Conservation (phyloP, 2,329 filamentous ascomycete genomes). For the Exophiala xenobiotica region DNA sequence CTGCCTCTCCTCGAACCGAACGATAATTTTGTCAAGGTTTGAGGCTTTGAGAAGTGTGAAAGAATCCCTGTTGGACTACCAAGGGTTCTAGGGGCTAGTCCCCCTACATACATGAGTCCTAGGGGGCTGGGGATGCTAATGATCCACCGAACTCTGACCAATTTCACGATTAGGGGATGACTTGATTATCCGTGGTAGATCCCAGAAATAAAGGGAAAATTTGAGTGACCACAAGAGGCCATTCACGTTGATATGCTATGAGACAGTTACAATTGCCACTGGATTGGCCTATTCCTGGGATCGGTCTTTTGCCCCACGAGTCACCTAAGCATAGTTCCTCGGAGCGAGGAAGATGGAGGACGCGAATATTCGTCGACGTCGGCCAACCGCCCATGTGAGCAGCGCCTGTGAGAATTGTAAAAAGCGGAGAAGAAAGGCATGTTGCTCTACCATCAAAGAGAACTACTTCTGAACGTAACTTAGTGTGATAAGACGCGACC, state of each 20-base stretch:
- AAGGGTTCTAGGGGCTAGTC: too few relatives aligned
- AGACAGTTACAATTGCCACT: too few relatives aligned
- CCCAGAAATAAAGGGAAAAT: too few relatives aligned
- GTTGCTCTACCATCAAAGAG: neutral
- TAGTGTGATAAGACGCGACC: neutral
- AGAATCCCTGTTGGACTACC: too few relatives aligned
- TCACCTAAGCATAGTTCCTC: neutral
- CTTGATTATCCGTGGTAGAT: too few relatives aligned
- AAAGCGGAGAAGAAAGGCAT: neutral
- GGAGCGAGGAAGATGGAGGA: neutral
- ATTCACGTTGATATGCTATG: neutral
- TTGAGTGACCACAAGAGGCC: neutral
- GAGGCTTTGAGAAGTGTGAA: too few relatives aligned
- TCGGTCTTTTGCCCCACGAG: neutral
- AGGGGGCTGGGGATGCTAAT: too few relatives aligned
- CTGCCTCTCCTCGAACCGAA: too few relatives aligned
- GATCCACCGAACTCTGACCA: neutral
- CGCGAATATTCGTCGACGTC: neutral
- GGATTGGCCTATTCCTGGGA: neutral
- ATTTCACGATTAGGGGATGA: too few relatives aligned
- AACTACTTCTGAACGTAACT: neutral
- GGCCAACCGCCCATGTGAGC: neutral
- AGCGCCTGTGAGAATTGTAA: neutral
- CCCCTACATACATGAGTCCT: too few relatives aligned
- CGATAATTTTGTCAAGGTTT: too few relatives aligned